Evolutionary conservation across 2,329 filamentous ascomycete genomes (phyloP).

Genomic region (Microcyclospora tardicrescens): DNA sequence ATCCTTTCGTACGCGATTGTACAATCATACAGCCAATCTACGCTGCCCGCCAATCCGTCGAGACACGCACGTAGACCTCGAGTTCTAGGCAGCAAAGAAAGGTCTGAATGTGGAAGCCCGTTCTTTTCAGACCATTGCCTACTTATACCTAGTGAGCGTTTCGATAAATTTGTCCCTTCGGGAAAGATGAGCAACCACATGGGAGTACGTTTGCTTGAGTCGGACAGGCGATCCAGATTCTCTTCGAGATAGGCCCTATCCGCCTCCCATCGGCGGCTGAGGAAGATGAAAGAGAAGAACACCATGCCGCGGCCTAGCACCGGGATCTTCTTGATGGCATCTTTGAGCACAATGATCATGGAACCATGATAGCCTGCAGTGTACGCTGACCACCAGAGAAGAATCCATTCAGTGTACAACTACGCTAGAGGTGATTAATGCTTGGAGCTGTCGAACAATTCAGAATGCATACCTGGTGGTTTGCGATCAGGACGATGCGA

Average conservation of each 20-base stretch:
- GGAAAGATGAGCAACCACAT: constrained; percentile 86
- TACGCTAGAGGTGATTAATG: constrained; percentile 46
- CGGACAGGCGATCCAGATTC: constrained; percentile 55
- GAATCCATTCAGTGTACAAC: constrained; percentile 84
- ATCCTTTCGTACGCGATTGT: constrained; percentile 88
- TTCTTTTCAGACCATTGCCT: constrained; percentile 64
- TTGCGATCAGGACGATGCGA: constrained; percentile 72
- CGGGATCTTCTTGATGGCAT: constrained; percentile 65
- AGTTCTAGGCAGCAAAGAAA: constrained; percentile 61
- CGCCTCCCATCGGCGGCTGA: constrained; percentile 70
- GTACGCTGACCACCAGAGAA: constrained; percentile 90
- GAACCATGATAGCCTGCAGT: constrained; percentile 72
- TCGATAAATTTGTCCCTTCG: constrained; percentile 70
- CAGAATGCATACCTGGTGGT: constrained; percentile 39
- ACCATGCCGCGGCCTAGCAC: constrained; percentile 65
- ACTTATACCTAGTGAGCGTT: constrained; percentile 54
- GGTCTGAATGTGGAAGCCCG: constrained; percentile 52
- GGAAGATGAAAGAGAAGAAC: constrained; percentile 78
- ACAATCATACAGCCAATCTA: constrained; percentile 78
- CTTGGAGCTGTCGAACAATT: neutral
- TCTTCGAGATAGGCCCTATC: constrained; percentile 61
- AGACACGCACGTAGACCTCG: constrained; percentile 68
- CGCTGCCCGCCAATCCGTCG: constrained; percentile 54
- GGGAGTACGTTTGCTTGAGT: constrained; percentile 44
- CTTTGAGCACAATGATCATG: constrained; percentile 82